Base-by-base conservation (phyloP, 1,139 yeast species). In the Zygosaccharomyces sapae region DNA sequence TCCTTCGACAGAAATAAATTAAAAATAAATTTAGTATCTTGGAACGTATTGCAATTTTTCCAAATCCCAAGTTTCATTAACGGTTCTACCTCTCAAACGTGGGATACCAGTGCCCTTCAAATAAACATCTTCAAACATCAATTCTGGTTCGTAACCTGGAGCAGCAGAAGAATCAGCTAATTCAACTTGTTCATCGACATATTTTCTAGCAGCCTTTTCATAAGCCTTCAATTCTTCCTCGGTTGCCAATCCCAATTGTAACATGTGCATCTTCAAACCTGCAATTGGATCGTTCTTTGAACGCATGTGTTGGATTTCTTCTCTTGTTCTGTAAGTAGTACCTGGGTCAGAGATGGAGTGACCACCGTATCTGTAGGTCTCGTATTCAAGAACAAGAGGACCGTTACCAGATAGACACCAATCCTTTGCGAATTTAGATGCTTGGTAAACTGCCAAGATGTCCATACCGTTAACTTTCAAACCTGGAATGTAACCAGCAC, bases 321-420 rank as follows among this genome's bases (percentile, higher is more conserved):
- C 98, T 78, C 98, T 89, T 68, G 98, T 92, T 81, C 97, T 84
- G 83, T 92, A 92, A 58, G 97, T 90, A 70, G 97, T 92, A 79
- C 97, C 97, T 65, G 97, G 97, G 73, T 92, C 97, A 59, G 97
- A 90, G 97, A 92, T 92, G 62, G 98, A 92, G 81, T 92, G 98
- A 70, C 98, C 98, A 77, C 98, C 97, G 71, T 92, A 92, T 79
- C 98, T 85, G 76, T 92, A 92, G 61, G 98, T 92, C 76, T 90
- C 97, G 73, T 86, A 92, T 77, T 92, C 98, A 63, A 92, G 69
- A 48, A 92, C 96, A 62, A 92, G 74, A 56, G 98, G 98, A 53
- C 98, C 98, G 66, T 92, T 90, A 65, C 96, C 97, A 54, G 83
- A 75, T 51, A 86, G 77, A 69, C 88, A 78, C 96, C 96, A 92